A percentile compares a stretch with the other conserved stretches of the same genome.
phyloP scores from a whole-genome alignment of 2,329 filamentous ascomycete species.

The Geosmithia morbida region DNA sequence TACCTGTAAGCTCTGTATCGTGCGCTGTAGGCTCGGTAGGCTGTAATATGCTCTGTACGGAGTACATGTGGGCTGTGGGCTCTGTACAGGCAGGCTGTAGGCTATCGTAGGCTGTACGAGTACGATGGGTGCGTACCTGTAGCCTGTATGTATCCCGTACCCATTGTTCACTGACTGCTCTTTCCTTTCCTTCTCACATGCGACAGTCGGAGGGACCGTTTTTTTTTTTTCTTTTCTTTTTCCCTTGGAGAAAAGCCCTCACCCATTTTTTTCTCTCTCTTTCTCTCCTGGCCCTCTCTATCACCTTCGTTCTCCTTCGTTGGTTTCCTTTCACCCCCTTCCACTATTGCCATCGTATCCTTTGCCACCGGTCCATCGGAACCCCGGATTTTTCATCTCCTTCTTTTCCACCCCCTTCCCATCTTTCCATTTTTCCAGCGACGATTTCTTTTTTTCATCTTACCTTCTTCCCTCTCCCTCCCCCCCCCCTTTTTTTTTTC shows the following conservation, averaged over 20 bases:
- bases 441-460: not conserved
- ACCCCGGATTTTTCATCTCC: not conserved
- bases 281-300: not conserved
- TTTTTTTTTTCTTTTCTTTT: not conserved
- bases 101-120: too few relatives aligned
- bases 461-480: not conserved
- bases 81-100: too few relatives aligned
- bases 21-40: too few relatives aligned
- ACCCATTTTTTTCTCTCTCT: not conserved
- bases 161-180: too few relatives aligned
- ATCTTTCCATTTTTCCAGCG: not conserved
- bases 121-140: too few relatives aligned
- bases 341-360: not conserved
- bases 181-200: not conserved
- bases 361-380: not conserved
- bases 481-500: too few relatives aligned
- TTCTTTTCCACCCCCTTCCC: not conserved
- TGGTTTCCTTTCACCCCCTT: not conserved
- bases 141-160: too few relatives aligned
- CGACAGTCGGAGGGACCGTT: not conserved
- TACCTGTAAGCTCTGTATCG: too few relatives aligned
- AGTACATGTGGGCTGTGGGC: too few relatives aligned
- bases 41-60: too few relatives aligned
- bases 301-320: not conserved
- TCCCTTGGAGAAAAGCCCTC: not conserved